Evolutionary conservation across 169 alveolate species (phyloP).

Genomic region (Plasmodium fragile): DNA sequence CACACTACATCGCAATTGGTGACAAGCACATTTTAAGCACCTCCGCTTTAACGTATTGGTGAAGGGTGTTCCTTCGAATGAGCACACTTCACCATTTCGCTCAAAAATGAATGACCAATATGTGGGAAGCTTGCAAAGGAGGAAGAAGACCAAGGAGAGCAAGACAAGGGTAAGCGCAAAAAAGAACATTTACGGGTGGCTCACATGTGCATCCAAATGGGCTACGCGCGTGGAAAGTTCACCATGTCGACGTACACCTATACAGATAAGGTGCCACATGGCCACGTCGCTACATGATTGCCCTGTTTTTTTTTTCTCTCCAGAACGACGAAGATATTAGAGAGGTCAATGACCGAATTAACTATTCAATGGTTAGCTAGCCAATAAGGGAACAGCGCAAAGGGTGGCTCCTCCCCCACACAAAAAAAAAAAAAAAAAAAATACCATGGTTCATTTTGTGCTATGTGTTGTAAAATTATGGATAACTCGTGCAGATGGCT

Average conservation of each 20-base stretch:
- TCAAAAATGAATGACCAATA: conserved; percentile 32
- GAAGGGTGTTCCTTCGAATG: not conserved
- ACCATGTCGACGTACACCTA: not conserved
- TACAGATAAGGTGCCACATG: not conserved
- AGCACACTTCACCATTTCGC: not conserved
- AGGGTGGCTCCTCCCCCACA: not conserved
- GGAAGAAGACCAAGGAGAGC: conserved; percentile 21
- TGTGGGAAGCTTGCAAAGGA: not conserved
- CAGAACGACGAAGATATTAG: not conserved
- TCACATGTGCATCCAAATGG: not conserved
- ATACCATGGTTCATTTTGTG: not conserved
- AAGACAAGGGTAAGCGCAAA: conserved; percentile 5
- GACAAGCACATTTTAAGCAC: not conserved
- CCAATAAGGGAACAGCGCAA: not conserved
- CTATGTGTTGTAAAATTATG: not conserved
- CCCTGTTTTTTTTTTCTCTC: not conserved
- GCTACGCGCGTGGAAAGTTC: not conserved
- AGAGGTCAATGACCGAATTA: not conserved
- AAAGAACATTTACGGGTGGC: not conserved
- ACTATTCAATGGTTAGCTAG: not conserved
- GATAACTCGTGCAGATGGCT: not conserved
- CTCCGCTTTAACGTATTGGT: not conserved
- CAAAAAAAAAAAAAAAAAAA: too few relatives aligned
- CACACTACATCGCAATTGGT: not conserved
- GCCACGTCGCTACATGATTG: not conserved